These are phyloP conservation scores for Phytophthora syringae DNA, from an alignment of 352 stramenopile genomes.

Conservation along the genomic window DNA sequence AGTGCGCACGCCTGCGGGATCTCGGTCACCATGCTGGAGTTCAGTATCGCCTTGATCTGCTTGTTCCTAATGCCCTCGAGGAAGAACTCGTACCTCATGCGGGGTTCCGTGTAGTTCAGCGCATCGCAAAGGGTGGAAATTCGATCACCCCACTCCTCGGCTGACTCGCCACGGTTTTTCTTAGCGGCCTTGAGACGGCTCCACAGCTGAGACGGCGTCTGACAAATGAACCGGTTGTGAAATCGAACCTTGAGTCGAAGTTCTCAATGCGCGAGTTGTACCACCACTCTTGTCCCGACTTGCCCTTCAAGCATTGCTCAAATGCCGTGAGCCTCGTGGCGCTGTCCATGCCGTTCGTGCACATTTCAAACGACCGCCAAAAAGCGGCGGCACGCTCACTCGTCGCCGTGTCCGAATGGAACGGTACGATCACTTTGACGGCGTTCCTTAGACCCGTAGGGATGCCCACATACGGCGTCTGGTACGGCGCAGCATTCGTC, in stretches of 20 bases:
- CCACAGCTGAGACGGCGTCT: conserved; percentile 1
- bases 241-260: conserved; percentile 3
- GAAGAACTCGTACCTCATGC: conserved; percentile 12
- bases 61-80: neutral
- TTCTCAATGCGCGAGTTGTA: neutral
- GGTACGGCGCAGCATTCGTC: no score
- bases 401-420: no score
- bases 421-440: no score
- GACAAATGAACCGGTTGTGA: conserved; percentile 15
- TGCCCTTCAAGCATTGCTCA: neutral
- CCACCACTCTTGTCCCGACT: neutral
- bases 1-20: neutral
- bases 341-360: neutral
- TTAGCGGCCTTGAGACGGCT: neutral
- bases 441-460: no score
- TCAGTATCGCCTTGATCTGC: neutral
- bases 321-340: neutral
- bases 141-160: conserved; percentile 6
- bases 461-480: no score
- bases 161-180: neutral
- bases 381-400: no score
- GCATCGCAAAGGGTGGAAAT: conserved; percentile 1
- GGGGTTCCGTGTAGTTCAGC: neutral
- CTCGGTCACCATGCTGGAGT: neutral
- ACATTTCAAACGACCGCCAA: no score